Base-by-base conservation (phyloP, 305 asterid species). In the Fraxinus latifolia region DNA sequence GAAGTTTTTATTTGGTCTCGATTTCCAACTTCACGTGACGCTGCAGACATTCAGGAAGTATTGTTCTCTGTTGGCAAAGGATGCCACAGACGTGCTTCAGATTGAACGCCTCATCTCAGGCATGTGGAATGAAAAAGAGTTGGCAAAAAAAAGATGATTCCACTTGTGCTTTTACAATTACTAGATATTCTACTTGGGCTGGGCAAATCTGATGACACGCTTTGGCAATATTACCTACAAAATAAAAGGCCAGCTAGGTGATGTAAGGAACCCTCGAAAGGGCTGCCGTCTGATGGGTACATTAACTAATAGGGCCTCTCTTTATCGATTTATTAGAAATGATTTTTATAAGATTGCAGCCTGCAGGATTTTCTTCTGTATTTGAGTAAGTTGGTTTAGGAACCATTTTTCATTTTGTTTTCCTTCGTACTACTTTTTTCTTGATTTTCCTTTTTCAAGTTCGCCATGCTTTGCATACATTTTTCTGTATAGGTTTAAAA, bases 1-100 rank as follows among this genome's bases (percentile, higher is more conserved):
- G 91, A 92, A 93, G 90, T 91, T 95, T 62, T 85, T 95, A 65
- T 95, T 95, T 79, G 84, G 90, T 37, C 82, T 95, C 31, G 93
- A 91, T 84, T 95, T 95, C 80, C 87, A 89, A 78, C 96, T 95
- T 80, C 89, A 89, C 77, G 96, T 95, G 1, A 89, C 78, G 33
- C 91, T 87, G 19, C 83, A 87, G 42, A 93, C 94, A 0, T 95
- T 93, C 68, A 83, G 84, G 17, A 88, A 89, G 89, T 93, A 91
- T 44, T 93, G 97, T 85, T 83, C 89, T 31, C 80, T 85, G 44
- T 82, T 93, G 78, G 91, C 87, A 79, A 88, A 85, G 81, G 97
- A 92, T 87, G 87, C 85, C 2, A 83, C 74, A 5, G 87, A 83
- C 21, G 83, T 55, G 14, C 87, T 85, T 44, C 87, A 83, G 29